These are phyloP conservation scores for Phialophora verrucosa DNA, from an alignment of 2,329 filamentous ascomycete species.

Conservation along the genomic window DNA sequence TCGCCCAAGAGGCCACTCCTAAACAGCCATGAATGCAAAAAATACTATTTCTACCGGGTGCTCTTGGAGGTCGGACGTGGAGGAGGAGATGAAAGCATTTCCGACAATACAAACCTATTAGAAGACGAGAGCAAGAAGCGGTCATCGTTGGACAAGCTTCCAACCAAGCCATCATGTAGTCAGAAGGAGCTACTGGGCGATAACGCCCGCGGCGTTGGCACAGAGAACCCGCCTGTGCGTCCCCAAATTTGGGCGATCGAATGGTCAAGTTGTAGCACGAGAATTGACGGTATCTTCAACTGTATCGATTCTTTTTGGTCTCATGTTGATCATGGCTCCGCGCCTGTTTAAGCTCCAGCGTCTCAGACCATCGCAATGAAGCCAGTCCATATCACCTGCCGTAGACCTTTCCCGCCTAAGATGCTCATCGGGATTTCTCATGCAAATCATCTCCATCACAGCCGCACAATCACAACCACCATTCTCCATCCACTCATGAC, in stretches of 20 bases:
- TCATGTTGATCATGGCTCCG: conserved; percentile 22
- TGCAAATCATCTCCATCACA: conserved; percentile 19
- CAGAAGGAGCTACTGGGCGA: neutral
- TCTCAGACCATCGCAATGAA: neutral
- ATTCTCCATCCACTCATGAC: conserved; percentile 60
- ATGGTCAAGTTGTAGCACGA: conserved; percentile 10
- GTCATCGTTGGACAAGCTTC: neutral
- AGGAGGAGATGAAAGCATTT: neutral
- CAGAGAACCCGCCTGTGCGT: neutral
- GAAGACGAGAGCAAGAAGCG: neutral
- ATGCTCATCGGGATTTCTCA: conserved; percentile 16
- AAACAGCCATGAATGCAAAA: neutral
- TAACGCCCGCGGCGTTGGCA: neutral
- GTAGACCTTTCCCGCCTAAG: conserved; percentile 19
- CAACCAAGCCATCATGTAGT: neutral
- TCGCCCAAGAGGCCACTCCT: neutral
- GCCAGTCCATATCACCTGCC: conserved; percentile 16
- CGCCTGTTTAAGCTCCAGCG: neutral
- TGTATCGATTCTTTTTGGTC: conserved; percentile 30
- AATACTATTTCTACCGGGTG: neutral
- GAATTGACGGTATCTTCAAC: conserved; percentile 19
- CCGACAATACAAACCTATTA: neutral
- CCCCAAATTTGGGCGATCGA: neutral
- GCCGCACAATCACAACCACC: conserved; percentile 3
- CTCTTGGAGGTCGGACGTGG: neutral